Conservation (phyloP, 2,329 filamentous ascomycete genomes). For the Coniella lustricola region DNA sequence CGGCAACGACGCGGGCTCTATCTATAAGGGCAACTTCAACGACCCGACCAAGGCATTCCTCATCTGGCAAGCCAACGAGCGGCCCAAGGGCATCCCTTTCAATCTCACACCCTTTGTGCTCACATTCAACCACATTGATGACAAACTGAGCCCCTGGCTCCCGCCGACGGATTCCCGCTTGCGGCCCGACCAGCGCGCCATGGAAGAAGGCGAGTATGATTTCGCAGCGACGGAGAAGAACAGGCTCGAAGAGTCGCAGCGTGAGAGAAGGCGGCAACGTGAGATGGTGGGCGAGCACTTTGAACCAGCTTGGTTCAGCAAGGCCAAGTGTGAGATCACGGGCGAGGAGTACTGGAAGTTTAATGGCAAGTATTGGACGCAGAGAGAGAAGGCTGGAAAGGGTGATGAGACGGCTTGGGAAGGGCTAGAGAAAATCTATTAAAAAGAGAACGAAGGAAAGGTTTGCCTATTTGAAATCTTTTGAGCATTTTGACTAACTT, state of each 20-base stretch:
- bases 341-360: conserved; percentile 89
- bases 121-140: conserved; percentile 85
- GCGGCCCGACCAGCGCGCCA: conserved; percentile 88
- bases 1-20: conserved; percentile 14
- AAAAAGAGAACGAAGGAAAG: background rate
- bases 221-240: conserved; percentile 91
- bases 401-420: conserved; percentile 58
- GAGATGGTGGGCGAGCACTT: conserved; percentile 79
- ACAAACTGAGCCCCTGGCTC: conserved; percentile 68
- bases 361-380: conserved; percentile 81
- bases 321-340: conserved; percentile 65
- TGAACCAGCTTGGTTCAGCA: conserved; percentile 75
- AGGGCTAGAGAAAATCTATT: conserved; percentile 69
- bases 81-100: conserved; percentile 83
- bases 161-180: conserved; percentile 92
- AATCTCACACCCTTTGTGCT: conserved; percentile 92
- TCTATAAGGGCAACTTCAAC: conserved; percentile 42
- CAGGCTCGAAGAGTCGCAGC: conserved; percentile 84
- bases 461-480: background rate
- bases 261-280: conserved; percentile 63
- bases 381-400: conserved; percentile 57
- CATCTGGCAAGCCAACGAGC: conserved; percentile 82
- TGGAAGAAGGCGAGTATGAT: conserved; percentile 98
- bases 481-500: too few species aligned
- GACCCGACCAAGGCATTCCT: conserved; percentile 74